Base-by-base conservation (phyloP, 2,329 filamentous ascomycete genomes). In the Sporothrix globosa region DNA sequence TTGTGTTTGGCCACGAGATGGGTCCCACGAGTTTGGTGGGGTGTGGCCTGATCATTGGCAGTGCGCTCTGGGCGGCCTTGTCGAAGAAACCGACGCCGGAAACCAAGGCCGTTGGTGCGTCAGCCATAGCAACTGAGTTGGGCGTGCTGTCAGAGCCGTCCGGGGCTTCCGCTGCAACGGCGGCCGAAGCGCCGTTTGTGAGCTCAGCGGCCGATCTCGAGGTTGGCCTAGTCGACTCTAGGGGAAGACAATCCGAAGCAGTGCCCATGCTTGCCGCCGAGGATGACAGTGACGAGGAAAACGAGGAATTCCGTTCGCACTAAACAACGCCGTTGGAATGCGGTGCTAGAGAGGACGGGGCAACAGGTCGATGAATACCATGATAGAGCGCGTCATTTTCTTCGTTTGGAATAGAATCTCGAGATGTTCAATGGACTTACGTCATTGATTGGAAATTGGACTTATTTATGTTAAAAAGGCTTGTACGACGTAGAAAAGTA, bases 1-100 rank as follows among this genome's bases (percentile, higher is more conserved):
- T 81, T 76, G 78, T 87, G 2, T 87, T 87, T 75, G 84, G 83
- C 1, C 81, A 85, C 65, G 76, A 76, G 24, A 86, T 87, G 84
- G 80, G 81, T 17, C 75, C 82, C 71, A 77, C 81, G 74, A 87
- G 85, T 70, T 77, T 86, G 7, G 76, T 80, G 2, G 86, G 86
- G 4, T 86, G 85, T 69, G 82, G 80, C 4, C 75, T 87, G 54
- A 86, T 88, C 54, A 77, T 87, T 9, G 84, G 85, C 1, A 84
- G 84, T 68, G 85, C 85, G 2, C 75, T 87, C 10, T 85, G 83
- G 74, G 84, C 83, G 0, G 81, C 84, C 3, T 73, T 86, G 48
- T 77, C 81, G 69, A 86, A 83, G 75, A 80, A 80, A 71, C 48
- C 34, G 65, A 3, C 67, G 27, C 30, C 66, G 1, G 39, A 46